Percentiles rank a stretch among this genome's conserved stretches.
phyloP scores from a whole-genome alignment of 2,329 filamentous ascomycete species.

The Dothidotthia symphoricarpi region DNA sequence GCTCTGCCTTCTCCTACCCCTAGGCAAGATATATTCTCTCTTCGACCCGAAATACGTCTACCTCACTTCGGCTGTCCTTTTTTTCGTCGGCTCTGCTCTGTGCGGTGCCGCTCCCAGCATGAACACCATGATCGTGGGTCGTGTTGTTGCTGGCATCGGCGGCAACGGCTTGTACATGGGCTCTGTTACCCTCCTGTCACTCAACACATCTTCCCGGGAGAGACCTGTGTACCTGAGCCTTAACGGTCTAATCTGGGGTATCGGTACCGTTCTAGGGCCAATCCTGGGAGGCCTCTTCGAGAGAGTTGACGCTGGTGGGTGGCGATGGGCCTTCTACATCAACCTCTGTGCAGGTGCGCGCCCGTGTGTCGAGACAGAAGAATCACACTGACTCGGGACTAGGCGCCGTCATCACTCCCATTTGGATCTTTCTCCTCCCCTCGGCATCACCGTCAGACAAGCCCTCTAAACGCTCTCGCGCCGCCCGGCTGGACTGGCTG shows the following conservation, averaged over 20 bases:
- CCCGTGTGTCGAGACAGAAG: too few relatives aligned
- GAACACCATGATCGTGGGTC: constrained; percentile 41
- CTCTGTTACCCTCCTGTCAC: constrained; percentile 30
- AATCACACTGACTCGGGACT: too few relatives aligned
- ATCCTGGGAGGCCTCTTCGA: constrained; percentile 50
- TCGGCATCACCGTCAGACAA: too few relatives aligned
- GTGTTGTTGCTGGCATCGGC: constrained; percentile 48
- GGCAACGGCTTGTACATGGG: constrained; percentile 44
- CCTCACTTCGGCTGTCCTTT: constrained; percentile 13
- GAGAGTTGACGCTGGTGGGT: constrained; percentile 38
- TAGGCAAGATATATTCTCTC: too few relatives aligned
- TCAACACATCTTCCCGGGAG: constrained; percentile 35
- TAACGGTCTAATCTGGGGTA: constrained; percentile 41
- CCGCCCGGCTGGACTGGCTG: too few relatives aligned
- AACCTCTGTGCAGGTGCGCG: too few relatives aligned
- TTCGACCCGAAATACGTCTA: constrained; percentile 49
- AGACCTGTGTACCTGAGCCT: constrained; percentile 33
- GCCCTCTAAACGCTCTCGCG: too few relatives aligned
- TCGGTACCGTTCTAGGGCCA: constrained; percentile 48
- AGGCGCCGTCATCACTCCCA: too few relatives aligned
- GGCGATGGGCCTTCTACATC: too few relatives aligned
- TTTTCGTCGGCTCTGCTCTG: constrained; percentile 34
- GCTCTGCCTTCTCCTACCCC: too few relatives aligned
- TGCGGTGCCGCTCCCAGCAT: constrained; percentile 37
- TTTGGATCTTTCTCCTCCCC: too few relatives aligned